A percentile compares a stretch with the other conserved stretches of the same genome.
Conservation (phyloP, 805 yeast species). For the Candida railenensis region DNA sequence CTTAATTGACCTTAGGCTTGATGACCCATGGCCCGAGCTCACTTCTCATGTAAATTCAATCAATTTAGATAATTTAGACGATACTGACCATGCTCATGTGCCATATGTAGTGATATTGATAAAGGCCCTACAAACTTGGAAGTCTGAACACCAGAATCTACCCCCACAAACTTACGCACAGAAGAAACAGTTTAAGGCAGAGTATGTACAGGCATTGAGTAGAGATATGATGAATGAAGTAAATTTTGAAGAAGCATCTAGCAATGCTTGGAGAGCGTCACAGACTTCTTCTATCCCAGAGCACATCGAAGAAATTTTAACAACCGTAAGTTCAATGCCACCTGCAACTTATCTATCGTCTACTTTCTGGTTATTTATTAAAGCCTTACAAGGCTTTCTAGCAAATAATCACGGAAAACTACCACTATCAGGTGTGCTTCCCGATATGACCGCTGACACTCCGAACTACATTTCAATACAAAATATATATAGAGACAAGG, state of each 20-base stretch:
- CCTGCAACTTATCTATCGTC: constrained; percentile 8
- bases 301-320: constrained; percentile 21
- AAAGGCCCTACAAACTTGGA: constrained; percentile 51
- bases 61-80: constrained; percentile 46
- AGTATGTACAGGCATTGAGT: constrained; percentile 20
- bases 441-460: constrained; percentile 88
- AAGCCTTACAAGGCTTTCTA: constrained; percentile 55
- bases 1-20: constrained; percentile 64
- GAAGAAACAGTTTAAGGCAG: constrained; percentile 37
- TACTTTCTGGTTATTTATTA: constrained; percentile 60
- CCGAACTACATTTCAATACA: constrained; percentile 57
- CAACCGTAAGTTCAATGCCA: not conserved
- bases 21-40: constrained; percentile 72
- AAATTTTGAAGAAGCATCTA: constrained; percentile 39
- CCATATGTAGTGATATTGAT: constrained; percentile 68
- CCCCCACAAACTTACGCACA: constrained; percentile 40
- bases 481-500: constrained; percentile 55
- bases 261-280: constrained; percentile 34
- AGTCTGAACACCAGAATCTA: constrained; percentile 19
- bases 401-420: constrained; percentile 33
- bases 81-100: constrained; percentile 54
- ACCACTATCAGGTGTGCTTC: constrained; percentile 75
- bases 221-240: constrained; percentile 53
- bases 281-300: constrained; percentile 36
- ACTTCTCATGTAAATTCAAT: constrained; percentile 47